phyloP scores from a whole-genome alignment of 2,329 filamentous ascomycete species.

The Epichloe brachyelytri region DNA sequence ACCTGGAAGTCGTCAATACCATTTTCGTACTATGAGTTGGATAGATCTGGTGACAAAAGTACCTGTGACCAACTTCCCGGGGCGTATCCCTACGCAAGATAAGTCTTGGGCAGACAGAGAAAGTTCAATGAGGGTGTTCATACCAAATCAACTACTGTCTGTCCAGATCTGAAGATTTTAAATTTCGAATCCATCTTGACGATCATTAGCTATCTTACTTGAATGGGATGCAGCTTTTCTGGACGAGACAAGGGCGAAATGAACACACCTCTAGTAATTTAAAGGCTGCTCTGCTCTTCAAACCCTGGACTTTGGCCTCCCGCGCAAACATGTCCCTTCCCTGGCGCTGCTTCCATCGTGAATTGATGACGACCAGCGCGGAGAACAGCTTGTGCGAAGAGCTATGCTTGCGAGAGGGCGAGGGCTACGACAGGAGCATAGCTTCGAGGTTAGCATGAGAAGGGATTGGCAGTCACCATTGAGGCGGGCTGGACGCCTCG shows the following conservation, averaged over 20 bases:
- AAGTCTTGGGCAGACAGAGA: neutral
- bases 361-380: slow-evolving; percentile 38
- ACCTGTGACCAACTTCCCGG: slow-evolving; percentile 62
- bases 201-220: neutral
- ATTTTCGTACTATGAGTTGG: neutral
- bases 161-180: slow-evolving; percentile 61
- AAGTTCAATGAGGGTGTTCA: slow-evolving; percentile 11
- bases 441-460: neutral
- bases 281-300: slow-evolving; percentile 87
- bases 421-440: neutral
- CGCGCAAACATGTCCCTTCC: slow-evolving; percentile 56
- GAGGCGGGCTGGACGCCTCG: neutral
- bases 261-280: slow-evolving; percentile 69
- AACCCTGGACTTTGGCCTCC: slow-evolving; percentile 62
- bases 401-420: neutral
- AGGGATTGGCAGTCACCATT: neutral
- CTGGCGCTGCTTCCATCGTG: slow-evolving; percentile 74
- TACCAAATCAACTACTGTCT: slow-evolving; percentile 85
- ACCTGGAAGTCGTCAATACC: slow-evolving; percentile 39
- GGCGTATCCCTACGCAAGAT: slow-evolving; percentile 53
- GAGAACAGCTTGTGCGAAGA: neutral
- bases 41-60: slow-evolving; percentile 7
- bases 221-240: neutral
- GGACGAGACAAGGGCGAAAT: too few relatives aligned
- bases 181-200: slow-evolving; percentile 69